Percentiles rank a stretch among this genome's conserved stretches.
Evolutionary conservation across 352 stramenopile species (phyloP).

Genomic region (Phytophthora citricola): DNA sequence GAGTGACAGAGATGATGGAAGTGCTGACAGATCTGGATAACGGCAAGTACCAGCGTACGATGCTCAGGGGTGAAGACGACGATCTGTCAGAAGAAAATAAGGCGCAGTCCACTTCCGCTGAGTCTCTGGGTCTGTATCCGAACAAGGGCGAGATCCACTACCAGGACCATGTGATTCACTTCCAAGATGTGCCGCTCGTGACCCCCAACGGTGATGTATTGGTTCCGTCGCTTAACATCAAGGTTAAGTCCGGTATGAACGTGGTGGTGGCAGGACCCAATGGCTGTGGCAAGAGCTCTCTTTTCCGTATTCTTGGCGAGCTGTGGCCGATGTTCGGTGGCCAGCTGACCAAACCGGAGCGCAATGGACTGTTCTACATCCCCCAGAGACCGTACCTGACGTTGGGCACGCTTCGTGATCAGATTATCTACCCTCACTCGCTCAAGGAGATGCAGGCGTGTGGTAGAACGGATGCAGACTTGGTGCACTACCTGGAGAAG

Average conservation of each 20-base stretch:
- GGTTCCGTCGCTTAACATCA: conserved; percentile 76
- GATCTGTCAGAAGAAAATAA: conserved; percentile 30
- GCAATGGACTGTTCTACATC: conserved; percentile 92
- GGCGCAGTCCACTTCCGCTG: conserved; percentile 43
- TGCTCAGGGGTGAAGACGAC: conserved; percentile 60
- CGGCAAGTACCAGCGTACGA: conserved; percentile 77
- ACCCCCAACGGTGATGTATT: conserved; percentile 91
- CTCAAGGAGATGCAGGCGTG: conserved; percentile 65
- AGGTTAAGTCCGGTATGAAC: conserved; percentile 91
- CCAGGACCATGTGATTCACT: conserved; percentile 84
- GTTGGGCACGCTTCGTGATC: conserved; percentile 86
- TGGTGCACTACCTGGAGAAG: conserved; percentile 78
- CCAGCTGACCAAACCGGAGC: conserved; percentile 77
- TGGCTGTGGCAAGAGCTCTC: conserved; percentile 87
- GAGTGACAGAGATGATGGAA: conserved; percentile 84
- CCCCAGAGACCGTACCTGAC: conserved; percentile 90
- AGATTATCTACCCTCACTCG: conserved; percentile 91
- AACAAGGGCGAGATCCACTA: conserved; percentile 68
- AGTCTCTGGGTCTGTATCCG: conserved; percentile 58
- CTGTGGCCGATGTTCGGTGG: conserved; percentile 89
- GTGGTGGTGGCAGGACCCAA: conserved; percentile 88
- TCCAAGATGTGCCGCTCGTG: conserved; percentile 88
- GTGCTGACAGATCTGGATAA: conserved; percentile 71
- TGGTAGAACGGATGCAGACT: conserved; percentile 63
- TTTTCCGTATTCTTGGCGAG: conserved; percentile 90